phyloP scores from a whole-genome alignment of 306 rosid species.

The Nissolia schottii region DNA sequence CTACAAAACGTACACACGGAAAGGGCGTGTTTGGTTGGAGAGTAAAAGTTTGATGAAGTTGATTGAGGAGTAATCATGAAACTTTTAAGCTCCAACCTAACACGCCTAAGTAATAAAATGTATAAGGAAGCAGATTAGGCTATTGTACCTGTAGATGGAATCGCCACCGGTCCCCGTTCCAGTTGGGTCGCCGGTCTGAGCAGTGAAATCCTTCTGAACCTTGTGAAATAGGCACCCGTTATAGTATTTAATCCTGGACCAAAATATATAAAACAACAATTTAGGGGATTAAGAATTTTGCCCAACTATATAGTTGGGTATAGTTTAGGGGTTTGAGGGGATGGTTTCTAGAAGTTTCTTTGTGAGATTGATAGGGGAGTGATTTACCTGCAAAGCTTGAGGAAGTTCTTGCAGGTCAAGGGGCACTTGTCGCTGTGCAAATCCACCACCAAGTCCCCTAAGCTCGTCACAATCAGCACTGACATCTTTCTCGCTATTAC shows the following conservation, averaged over 20 bases:
- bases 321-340: not conserved
- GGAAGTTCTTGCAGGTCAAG: constrained; percentile 78
- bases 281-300: not conserved
- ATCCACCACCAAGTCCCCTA: constrained; percentile 82
- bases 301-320: no score
- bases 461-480: constrained; percentile 80
- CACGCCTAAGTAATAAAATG: not conserved
- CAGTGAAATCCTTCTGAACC: constrained; percentile 87
- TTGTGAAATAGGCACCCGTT: constrained; percentile 86
- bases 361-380: not conserved
- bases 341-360: not conserved
- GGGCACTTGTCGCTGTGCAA: constrained; percentile 73
- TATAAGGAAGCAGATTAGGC: not conserved
- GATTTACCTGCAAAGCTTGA: constrained; percentile 97
- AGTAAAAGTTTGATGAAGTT: no score
- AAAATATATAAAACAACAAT: constrained; percentile 16
- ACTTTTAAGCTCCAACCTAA: no score
- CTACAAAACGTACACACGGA: no score
- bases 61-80: no score
- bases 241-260: constrained; percentile 71
- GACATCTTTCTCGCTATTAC: constrained; percentile 42
- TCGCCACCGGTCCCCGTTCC: constrained; percentile 76
- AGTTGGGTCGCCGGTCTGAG: constrained; percentile 95
- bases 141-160: constrained; percentile 65
- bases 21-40: no score